These are phyloP conservation scores for Ustilago curta DNA, from an alignment of 1,284 basidiomycete genomes.

Conservation along the genomic window DNA sequence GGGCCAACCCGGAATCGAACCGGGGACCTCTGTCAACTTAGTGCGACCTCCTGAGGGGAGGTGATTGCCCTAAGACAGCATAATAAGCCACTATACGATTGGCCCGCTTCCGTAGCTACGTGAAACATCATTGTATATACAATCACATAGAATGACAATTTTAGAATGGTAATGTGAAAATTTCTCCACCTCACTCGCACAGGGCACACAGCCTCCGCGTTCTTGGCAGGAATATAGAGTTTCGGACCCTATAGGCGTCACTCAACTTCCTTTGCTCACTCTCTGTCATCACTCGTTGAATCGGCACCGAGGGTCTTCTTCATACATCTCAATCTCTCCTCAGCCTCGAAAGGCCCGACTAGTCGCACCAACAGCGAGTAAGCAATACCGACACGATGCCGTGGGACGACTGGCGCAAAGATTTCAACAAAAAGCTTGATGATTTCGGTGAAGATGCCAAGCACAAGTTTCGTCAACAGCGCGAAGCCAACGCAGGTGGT, in stretches of 20 bases:
- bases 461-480: conserved; percentile 42
- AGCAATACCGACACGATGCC: conserved; percentile 18
- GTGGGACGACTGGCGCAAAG: conserved; percentile 46
- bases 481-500: conserved; percentile 41
- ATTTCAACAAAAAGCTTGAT: conserved; percentile 56
- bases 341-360: neutral
- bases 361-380: neutral
- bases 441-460: conserved; percentile 49
- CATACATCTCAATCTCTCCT: neutral
- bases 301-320: neutral
- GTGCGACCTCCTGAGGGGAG: conserved; percentile 7
- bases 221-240: conserved; percentile 10
- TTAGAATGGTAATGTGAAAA: neutral
- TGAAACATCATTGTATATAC: neutral
- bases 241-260: neutral
- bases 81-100: conserved; percentile 60
- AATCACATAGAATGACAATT: too few species aligned
- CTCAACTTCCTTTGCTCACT: neutral
- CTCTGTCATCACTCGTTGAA: neutral
- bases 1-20: conserved; percentile 58
- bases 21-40: conserved; percentile 58
- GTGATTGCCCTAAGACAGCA: conserved; percentile 52
- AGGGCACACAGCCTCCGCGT: conserved; percentile 17
- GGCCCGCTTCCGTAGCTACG: conserved; percentile 17
- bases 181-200: conserved; percentile 9